Percentiles rank a stretch among this genome's conserved stretches.
Evolutionary conservation across 495 filamentous ascomycete genomes (phyloP).

Genomic region (Hyaloscypha finlandica): DNA sequence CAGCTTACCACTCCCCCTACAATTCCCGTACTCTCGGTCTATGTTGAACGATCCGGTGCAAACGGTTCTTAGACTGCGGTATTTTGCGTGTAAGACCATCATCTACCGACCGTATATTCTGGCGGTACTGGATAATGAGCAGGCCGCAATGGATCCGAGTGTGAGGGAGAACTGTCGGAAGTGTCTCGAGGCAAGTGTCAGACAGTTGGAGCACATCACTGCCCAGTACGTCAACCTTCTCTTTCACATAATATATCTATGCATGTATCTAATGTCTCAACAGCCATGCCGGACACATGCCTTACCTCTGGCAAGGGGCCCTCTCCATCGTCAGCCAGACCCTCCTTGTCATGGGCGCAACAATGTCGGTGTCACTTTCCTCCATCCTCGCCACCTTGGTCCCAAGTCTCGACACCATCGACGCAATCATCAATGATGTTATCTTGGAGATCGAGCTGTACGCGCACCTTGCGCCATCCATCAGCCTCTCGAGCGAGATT

Average conservation of each 20-base stretch:
- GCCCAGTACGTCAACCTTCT: conserved; percentile 59
- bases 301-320: conserved; percentile 85
- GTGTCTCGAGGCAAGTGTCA: conserved; percentile 78
- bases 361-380: conserved; percentile 73
- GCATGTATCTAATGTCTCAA: conserved; percentile 1
- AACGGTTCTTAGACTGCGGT: conserved; percentile 75
- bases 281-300: conserved; percentile 80
- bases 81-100: conserved; percentile 82
- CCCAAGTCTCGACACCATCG: conserved; percentile 60
- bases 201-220: conserved; percentile 76
- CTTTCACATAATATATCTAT: conserved; percentile 4
- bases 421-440: conserved; percentile 74
- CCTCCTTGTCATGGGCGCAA: conserved; percentile 79
- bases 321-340: conserved; percentile 81
- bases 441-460: conserved; percentile 72
- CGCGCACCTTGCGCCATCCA: conserved; percentile 72
- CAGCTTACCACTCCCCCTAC: conserved; percentile 68
- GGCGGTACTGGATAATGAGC: conserved; percentile 76
- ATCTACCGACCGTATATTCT: conserved; percentile 84
- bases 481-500: conserved; percentile 72
- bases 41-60: conserved; percentile 72
- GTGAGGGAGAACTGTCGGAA: conserved; percentile 78
- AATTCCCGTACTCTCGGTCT: conserved; percentile 68
- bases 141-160: conserved; percentile 62
- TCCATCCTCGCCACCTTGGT: conserved; percentile 56